Conservation (phyloP, 306 rosid species). For the Cyamopsis tetragonoloba region DNA sequence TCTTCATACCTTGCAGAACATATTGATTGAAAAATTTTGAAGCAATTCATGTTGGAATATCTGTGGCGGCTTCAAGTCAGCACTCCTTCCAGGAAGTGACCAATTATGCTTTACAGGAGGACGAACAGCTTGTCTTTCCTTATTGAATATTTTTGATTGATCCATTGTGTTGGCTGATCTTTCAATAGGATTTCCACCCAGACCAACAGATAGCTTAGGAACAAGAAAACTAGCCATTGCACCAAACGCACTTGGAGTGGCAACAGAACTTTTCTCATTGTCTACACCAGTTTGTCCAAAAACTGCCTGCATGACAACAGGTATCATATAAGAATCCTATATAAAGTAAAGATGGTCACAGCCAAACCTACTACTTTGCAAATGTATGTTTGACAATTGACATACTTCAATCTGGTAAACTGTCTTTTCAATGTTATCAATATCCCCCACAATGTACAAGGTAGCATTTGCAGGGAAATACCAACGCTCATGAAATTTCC, state of each 20-base stretch:
- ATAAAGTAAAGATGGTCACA: slow-evolving; percentile 8
- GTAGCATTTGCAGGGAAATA: slow-evolving; percentile 99
- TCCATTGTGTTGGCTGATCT: slow-evolving; percentile 60
- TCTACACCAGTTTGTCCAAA: slow-evolving; percentile 76
- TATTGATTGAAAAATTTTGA: slow-evolving; percentile 89
- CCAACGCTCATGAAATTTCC: slow-evolving; percentile 99
- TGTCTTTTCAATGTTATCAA: slow-evolving; percentile 77
- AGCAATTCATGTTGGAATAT: slow-evolving; percentile 95
- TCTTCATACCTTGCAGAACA: slow-evolving; percentile 86
- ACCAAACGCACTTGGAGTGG: slow-evolving; percentile 83
- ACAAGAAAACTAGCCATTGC: slow-evolving; percentile 98
- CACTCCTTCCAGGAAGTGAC: slow-evolving; percentile 79
- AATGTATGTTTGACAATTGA: slow-evolving; percentile 22
- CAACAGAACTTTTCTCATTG: slow-evolving; percentile 59
- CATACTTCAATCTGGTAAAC: slow-evolving; percentile 82
- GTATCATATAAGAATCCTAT: slow-evolving; percentile 25
- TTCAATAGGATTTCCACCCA: slow-evolving; percentile 72
- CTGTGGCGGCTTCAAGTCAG: slow-evolving; percentile 65
- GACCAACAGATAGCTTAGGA: slow-evolving; percentile 88
- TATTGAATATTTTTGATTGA: slow-evolving; percentile 62
- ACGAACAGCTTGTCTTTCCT: slow-evolving; percentile 82
- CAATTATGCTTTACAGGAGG: slow-evolving; percentile 95
- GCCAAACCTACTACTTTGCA: slow-evolving; percentile 16
- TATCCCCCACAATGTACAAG: slow-evolving; percentile 93
- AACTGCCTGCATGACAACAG: slow-evolving; percentile 61